Conservation (phyloP, 495 filamentous ascomycete species). For the Cairneyella variabilis region DNA sequence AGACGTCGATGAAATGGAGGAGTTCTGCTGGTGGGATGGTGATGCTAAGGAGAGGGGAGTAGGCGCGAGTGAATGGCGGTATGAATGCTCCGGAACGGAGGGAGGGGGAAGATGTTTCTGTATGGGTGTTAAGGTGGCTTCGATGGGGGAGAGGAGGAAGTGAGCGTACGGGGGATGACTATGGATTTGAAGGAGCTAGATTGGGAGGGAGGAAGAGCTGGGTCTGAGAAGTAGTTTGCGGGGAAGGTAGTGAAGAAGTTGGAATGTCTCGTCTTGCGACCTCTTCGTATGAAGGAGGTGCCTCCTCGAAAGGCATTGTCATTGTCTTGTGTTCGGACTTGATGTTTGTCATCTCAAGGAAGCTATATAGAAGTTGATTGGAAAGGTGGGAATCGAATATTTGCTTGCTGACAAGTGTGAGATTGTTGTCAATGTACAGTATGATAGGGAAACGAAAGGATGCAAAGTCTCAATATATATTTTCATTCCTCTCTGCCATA, state of each 20-base stretch:
- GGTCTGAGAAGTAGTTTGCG: neutral
- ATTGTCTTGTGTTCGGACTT: neutral
- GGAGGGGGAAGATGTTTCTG: too few species aligned
- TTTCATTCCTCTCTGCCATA: too few species aligned
- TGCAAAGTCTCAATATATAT: neutral
- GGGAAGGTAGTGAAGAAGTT: neutral
- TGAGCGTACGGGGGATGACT: constrained; percentile 8
- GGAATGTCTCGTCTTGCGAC: neutral
- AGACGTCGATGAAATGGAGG: too few species aligned
- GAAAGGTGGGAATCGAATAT: neutral
- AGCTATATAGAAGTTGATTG: neutral
- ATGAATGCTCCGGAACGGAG: too few species aligned
- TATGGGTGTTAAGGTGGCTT: too few species aligned
- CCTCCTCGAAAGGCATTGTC: neutral
- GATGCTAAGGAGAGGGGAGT: too few species aligned
- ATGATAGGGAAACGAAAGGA: neutral
- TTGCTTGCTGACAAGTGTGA: too few species aligned
- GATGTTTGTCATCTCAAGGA: neutral
- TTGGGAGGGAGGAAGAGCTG: neutral
- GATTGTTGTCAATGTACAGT: too few species aligned
- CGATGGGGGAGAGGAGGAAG: too few species aligned
- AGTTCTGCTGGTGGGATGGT: too few species aligned
- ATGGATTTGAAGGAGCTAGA: constrained; percentile 1
- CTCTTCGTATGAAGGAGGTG: neutral
- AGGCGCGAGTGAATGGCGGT: too few species aligned